Evolutionary conservation across 176 grass and related monocot genomes (phyloP), one percentile per base, ranked within the genome.

Genomic region (Thinopyrum elongatum): DNA sequence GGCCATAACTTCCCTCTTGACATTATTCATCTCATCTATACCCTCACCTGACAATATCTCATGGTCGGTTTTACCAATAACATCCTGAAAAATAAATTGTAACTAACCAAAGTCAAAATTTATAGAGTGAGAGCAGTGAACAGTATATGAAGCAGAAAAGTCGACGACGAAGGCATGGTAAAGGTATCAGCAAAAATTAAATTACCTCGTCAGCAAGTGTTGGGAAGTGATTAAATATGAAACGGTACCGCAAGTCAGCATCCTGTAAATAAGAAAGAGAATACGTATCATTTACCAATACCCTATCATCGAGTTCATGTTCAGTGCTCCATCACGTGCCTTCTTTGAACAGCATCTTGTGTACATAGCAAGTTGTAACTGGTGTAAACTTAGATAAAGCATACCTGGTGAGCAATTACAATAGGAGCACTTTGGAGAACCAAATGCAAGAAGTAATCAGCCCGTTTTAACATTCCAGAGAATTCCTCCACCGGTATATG

Each of bases 141-240:
- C 5, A 82, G 15, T 28, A 78, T 90, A 71, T 90, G 55, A 65
- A 86, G 57, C 55, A 78, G 26, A 29, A 82, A 90, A n/a, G 42
- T 69, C 10, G 0, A 31, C 6, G 4, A 66, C 7, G 17, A 34
- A 33, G 30, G 10, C 21, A 84, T 44, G 53, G 51, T 39, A 55
- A 63, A 69, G 11, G 36, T 80, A 42, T 75, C 7, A 16, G 58
- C 8, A 13, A 31, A 68, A 77, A 86, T 49, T 29, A 77, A 21
- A 80, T 80, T 93, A 98, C 95, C 95, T 98, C 95, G 69, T 95
- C 95, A 68, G 71, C 95, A 65, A 98, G 93, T 83, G 93, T 85
- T 30, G 95, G 95, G 78, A 90, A 98, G 88, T 98, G 93, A 84
- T 98, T 98, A 83, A 93, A 98, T 85, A 98, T 98, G 91, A 98